A percentile compares a stretch with the other conserved stretches of the same genome.
phyloP scores from a whole-genome alignment of 2,329 filamentous ascomycete species.

The Lecanoromycetidae sp. region DNA sequence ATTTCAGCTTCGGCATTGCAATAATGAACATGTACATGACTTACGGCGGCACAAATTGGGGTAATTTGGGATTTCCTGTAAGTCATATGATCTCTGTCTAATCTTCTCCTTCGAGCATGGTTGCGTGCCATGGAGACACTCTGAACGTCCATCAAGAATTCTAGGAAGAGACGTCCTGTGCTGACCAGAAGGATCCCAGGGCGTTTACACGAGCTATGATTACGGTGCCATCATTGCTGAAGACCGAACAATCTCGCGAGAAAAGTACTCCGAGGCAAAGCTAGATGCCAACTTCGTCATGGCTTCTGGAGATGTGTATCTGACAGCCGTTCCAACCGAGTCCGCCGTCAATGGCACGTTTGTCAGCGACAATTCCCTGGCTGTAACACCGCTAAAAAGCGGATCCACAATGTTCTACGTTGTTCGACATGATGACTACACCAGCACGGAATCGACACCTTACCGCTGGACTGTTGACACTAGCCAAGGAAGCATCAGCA shows the following conservation, averaged over 20 bases:
- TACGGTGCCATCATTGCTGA: conserved; percentile 56
- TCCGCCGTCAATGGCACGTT: conserved; percentile 32
- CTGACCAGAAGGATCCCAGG: neutral
- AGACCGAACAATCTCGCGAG: conserved; percentile 52
- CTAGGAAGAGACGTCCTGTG: no score
- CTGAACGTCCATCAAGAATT: no score
- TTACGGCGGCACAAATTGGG: conserved; percentile 74
- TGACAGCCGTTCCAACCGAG: conserved; percentile 46
- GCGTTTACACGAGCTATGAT: conserved; percentile 49
- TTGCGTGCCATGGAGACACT: neutral
- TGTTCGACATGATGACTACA: conserved; percentile 53
- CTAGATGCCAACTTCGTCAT: conserved; percentile 63
- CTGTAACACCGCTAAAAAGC: conserved; percentile 51
- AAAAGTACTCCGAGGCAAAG: conserved; percentile 72
- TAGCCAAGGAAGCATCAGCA: conserved; percentile 28
- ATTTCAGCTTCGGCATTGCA: conserved; percentile 51
- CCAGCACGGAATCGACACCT: conserved; percentile 41
- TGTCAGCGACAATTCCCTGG: conserved; percentile 38
- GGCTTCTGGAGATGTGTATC: conserved; percentile 53
- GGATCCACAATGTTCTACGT: conserved; percentile 53
- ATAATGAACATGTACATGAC: conserved; percentile 69
- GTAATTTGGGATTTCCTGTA: conserved; percentile 57
- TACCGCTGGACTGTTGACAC: conserved; percentile 47
- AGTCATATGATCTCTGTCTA: conserved; percentile 20
- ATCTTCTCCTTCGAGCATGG: neutral